Conservation (phyloP, 2,329 filamentous ascomycete species). For the Aaosphaeria pasadenensis region DNA sequence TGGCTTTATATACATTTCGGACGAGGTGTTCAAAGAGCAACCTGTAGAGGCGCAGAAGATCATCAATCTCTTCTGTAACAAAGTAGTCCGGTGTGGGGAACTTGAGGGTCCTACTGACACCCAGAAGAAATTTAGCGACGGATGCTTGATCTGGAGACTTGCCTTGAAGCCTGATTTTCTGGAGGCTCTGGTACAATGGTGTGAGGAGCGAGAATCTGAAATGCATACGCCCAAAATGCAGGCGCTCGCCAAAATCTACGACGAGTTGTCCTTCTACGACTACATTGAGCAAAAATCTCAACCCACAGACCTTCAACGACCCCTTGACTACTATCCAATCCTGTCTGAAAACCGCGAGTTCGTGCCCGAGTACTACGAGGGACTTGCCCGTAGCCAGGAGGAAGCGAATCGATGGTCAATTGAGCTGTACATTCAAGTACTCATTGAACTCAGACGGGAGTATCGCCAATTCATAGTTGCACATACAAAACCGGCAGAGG, state of each 20-base stretch:
- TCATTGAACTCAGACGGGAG: conserved; percentile 17
- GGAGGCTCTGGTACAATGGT: conserved; percentile 19
- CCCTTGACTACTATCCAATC: conserved; percentile 25
- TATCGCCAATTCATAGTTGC: conserved; percentile 33
- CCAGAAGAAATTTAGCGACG: conserved; percentile 16
- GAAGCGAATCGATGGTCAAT: conserved; percentile 26
- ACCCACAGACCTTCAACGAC: conserved; percentile 2
- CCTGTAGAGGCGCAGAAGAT: conserved; percentile 37
- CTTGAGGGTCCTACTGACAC: conserved; percentile 11
- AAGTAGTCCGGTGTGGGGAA: conserved; percentile 18
- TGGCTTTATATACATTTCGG: conserved; percentile 41
- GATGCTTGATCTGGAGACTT: conserved; percentile 27
- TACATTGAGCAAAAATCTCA: conserved; percentile 25
- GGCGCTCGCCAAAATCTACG: conserved; percentile 21
- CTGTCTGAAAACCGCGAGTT: conserved; percentile 22
- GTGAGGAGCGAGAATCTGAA: conserved; percentile 13
- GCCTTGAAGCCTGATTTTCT: conserved; percentile 30
- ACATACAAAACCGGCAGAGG: conserved; percentile 20
- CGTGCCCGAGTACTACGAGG: conserved; percentile 24
- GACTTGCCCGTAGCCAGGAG: conserved; percentile 12
- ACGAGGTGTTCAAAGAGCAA: conserved; percentile 40
- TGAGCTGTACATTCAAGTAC: conserved; percentile 19
- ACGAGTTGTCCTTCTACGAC: conserved; percentile 13
- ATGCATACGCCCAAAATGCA: conserved; percentile 16
- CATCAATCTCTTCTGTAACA: conserved; percentile 32